Percentiles rank a stretch among this genome's conserved stretches.
Evolutionary conservation across 306 rosid species (phyloP).

Genomic region (Malus sylvestris): DNA sequence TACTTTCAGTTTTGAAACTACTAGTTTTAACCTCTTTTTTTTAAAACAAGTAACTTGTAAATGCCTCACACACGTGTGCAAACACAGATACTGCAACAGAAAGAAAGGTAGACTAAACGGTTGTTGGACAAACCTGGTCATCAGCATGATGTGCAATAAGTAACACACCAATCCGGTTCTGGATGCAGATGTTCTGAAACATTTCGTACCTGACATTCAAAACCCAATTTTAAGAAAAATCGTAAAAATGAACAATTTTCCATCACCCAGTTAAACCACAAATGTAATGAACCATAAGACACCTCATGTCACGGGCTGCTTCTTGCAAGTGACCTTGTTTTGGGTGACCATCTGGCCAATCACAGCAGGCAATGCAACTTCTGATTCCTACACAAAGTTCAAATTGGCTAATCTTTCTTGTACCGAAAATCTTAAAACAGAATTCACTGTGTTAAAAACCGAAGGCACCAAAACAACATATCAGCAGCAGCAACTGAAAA

Average conservation of each 20-base stretch:
- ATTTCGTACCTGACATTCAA: slow-evolving; percentile 53
- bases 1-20: slow-evolving; percentile 7
- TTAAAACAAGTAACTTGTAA: background rate
- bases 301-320: slow-evolving; percentile 96
- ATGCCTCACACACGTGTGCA: background rate
- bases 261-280: background rate
- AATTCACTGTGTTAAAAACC: slow-evolving; percentile 1
- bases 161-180: slow-evolving; percentile 56
- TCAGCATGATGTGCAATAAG: slow-evolving; percentile 91
- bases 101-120: background rate
- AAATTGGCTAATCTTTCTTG: slow-evolving; percentile 14
- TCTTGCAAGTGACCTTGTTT: slow-evolving; percentile 90
- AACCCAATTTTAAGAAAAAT: background rate
- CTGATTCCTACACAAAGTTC: slow-evolving; percentile 50
- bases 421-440: slow-evolving; percentile 1
- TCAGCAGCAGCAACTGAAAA: background rate
- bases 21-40: background rate
- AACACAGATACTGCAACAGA: background rate
- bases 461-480: slow-evolving; percentile 1
- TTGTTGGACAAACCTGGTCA: slow-evolving; percentile 62
- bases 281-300: background rate
- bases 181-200: slow-evolving; percentile 64
- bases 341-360: slow-evolving; percentile 78
- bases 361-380: slow-evolving; percentile 62
- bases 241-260: slow-evolving; percentile 2